Conservation (phyloP, 768 basidiomycete genomes). For the Termitomyces sp. region DNA sequence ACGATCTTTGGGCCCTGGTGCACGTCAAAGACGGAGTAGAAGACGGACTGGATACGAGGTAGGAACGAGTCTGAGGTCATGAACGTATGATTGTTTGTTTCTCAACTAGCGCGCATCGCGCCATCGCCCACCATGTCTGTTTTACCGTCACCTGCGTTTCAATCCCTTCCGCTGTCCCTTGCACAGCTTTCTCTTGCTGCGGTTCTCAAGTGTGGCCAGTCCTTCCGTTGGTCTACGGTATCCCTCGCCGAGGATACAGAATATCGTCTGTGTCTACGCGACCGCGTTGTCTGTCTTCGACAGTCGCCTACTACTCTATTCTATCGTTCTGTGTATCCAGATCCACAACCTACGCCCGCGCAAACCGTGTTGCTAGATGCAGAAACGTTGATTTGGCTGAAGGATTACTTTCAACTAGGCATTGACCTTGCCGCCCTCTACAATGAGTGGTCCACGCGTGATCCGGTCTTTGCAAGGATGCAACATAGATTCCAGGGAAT, state of each 20-base stretch:
- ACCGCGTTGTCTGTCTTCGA: slow-evolving; percentile 80
- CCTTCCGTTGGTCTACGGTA: slow-evolving; percentile 73
- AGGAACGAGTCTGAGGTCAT: slow-evolving; percentile 58
- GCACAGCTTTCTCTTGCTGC: slow-evolving; percentile 72
- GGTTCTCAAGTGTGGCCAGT: slow-evolving; percentile 79
- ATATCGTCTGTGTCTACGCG: slow-evolving; percentile 74
- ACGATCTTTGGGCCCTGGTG: slow-evolving; percentile 83
- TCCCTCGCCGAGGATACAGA: slow-evolving; percentile 42
- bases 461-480: slow-evolving; percentile 68
- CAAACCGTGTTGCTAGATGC: slow-evolving; percentile 38
- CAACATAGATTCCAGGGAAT: slow-evolving; percentile 73
- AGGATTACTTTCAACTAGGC: slow-evolving; percentile 87
- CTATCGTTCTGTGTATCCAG: slow-evolving; percentile 69
- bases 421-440: slow-evolving; percentile 71
- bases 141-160: slow-evolving; percentile 42
- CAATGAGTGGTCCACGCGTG: slow-evolving; percentile 64
- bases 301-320: slow-evolving; percentile 64
- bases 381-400: slow-evolving; percentile 71
- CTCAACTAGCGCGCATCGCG: background rate
- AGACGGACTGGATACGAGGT: slow-evolving; percentile 80
- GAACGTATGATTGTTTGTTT: slow-evolving; percentile 15
- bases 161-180: slow-evolving; percentile 53
- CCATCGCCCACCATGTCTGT: slow-evolving; percentile 10
- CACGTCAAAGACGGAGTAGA: slow-evolving; percentile 91
- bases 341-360: slow-evolving; percentile 28